These are phyloP conservation scores for Heterobasidion parviporum DNA, from an alignment of 1,284 basidiomycete species.

Conservation along the genomic window DNA sequence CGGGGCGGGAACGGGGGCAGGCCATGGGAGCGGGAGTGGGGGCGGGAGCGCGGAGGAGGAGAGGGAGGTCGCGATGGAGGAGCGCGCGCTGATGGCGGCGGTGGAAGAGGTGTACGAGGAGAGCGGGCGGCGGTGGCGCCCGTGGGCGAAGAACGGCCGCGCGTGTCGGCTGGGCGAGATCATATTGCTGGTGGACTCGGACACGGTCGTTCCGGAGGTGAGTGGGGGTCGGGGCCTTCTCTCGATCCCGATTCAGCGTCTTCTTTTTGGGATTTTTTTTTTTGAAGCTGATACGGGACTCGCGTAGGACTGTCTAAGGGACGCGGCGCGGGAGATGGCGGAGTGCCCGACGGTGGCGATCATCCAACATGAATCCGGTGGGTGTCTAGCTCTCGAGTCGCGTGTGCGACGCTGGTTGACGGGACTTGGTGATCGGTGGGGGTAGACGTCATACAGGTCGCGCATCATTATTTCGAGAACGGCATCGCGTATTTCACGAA, in stretches of 20 bases:
- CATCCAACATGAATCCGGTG: constrained; percentile 39
- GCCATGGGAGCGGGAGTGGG: too few relatives aligned
- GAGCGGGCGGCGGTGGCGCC: constrained; percentile 26
- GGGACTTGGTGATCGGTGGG: background rate
- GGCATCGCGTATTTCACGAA: constrained; percentile 51
- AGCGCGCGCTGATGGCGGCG: constrained; percentile 30
- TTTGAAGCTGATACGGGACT: background rate
- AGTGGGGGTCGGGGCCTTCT: background rate
- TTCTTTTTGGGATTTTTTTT: background rate
- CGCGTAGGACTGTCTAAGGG: constrained; percentile 42
- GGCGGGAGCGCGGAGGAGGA: constrained; percentile 24
- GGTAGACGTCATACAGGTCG: constrained; percentile 44
- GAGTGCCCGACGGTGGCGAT: constrained; percentile 42
- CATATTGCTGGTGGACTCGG: constrained; percentile 42
- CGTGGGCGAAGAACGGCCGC: constrained; percentile 34
- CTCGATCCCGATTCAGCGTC: background rate
- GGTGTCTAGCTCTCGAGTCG: background rate
- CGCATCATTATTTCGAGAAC: constrained; percentile 51
- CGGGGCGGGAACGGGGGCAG: too few relatives aligned
- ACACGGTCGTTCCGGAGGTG: constrained; percentile 45
- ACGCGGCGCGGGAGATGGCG: constrained; percentile 48
- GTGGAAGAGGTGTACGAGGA: constrained; percentile 34
- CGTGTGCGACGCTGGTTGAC: background rate
- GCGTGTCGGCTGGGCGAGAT: constrained; percentile 33
- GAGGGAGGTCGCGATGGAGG: constrained; percentile 22